phyloP scores from a whole-genome alignment of 2,329 filamentous ascomycete genomes.

The Fusarium paranaense region DNA sequence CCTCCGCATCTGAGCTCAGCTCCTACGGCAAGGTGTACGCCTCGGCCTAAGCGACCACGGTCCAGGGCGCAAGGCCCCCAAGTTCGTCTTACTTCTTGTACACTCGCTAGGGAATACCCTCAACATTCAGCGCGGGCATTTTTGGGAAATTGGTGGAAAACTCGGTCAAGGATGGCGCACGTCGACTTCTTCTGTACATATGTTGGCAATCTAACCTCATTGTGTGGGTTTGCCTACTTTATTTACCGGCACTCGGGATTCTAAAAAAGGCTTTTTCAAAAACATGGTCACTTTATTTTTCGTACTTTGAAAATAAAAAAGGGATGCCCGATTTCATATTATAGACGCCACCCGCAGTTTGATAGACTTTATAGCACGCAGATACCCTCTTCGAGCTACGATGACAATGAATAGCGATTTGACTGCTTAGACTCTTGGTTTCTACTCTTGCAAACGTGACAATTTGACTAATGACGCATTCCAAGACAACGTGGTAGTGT shows the following conservation, averaged over 20 bases:
- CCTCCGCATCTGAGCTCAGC: conserved; percentile 55
- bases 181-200: conserved; percentile 48
- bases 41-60: conserved; percentile 45
- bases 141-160: conserved; percentile 33
- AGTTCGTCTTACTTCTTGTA: conserved; percentile 51
- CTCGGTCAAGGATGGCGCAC: conserved; percentile 41
- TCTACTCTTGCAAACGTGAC: not conserved
- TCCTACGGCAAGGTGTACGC: conserved; percentile 63
- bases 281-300: conserved; percentile 2
- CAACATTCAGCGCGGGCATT: conserved; percentile 38
- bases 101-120: conserved; percentile 51
- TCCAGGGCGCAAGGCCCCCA: conserved; percentile 1
- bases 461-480: not conserved
- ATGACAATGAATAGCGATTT: conserved; percentile 39
- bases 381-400: conserved; percentile 42
- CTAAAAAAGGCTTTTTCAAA: conserved; percentile 14
- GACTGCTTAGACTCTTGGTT: conserved; percentile 6
- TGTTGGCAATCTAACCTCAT: conserved; percentile 32
- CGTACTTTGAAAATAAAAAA: conserved; percentile 19
- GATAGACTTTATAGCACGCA: conserved; percentile 31
- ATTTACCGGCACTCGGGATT: conserved; percentile 22
- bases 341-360: conserved; percentile 14
- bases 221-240: conserved; percentile 23
- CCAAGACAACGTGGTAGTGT: not conserved
- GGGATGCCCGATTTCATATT: conserved; percentile 22